Base-by-base conservation (phyloP, 148 eudicot species). In the Pouteria glomerata region DNA sequence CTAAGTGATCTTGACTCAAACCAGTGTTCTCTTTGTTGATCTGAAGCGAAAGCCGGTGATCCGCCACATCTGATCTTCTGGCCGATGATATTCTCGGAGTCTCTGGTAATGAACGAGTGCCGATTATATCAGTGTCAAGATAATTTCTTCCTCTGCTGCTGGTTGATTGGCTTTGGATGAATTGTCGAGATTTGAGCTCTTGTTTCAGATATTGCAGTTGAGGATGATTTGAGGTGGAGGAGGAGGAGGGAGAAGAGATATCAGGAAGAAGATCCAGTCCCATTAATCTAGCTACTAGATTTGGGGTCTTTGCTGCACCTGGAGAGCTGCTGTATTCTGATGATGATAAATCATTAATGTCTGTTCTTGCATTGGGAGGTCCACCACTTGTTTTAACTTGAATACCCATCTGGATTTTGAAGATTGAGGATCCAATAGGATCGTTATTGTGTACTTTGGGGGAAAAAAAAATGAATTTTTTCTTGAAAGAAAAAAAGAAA, bases 261-360 rank as follows among this genome's bases (percentile, higher is more conserved):
- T 86, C 87, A 16, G 93, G 93, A 21, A 89, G 87, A 33, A 81
- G 71, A 61, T 89, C 93, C 6, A 89, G 88, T 7, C 93, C 93
- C 93, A 89, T 89, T 1, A 89, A 75, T 68, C 90, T 81, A 13
- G 93, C 93, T 3, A 89, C 88, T 1, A 89, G 80, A 33, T 48
- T 86, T 14, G 93, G 93, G 13, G 93, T 86, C 69, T 87, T 89
- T 29, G 88, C 71, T 24, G n/a, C n/a, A n/a, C 83, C 73, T 4
- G 87, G 82, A 7, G 83, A 79, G 69, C 72, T 60, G 50, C 79
- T 84, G 39, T 57, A 73, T 57, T 85, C 87, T 26, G 91, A 77
- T 27, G 91, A 77, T 27, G 80, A 73, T 21, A 69, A 57, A 57
- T 83, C 85, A 2, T 39, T 5, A 39, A n/a, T n/a, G n/a, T 81